phyloP scores from a whole-genome alignment of 768 basidiomycete species.

The Termitomyces sp. region DNA sequence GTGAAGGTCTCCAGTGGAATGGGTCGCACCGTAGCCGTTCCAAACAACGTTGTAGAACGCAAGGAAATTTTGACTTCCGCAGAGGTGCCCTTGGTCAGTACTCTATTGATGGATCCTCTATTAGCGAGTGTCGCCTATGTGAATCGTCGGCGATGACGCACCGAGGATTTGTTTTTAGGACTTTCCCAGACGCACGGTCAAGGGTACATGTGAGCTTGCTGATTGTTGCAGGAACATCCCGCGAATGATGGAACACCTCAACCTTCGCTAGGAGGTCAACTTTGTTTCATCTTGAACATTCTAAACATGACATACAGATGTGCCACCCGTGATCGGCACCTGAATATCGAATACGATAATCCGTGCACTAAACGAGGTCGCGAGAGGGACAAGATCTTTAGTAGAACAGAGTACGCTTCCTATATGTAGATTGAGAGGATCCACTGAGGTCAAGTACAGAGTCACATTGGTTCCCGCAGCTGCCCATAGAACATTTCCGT shows the following conservation, averaged over 20 bases:
- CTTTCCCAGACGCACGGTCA: constrained; percentile 71
- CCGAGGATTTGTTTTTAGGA: constrained; percentile 79
- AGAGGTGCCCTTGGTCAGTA: constrained; percentile 77
- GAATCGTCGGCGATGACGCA: constrained; percentile 21
- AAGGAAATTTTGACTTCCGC: constrained; percentile 84
- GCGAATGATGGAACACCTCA: constrained; percentile 92
- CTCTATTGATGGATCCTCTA: constrained; percentile 35
- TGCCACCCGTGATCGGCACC: constrained; percentile 81
- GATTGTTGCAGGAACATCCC: constrained; percentile 86
- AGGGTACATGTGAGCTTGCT: constrained; percentile 73
- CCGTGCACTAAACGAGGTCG: constrained; percentile 72
- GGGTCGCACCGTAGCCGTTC: constrained; percentile 39
- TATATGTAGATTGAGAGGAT: constrained; percentile 79
- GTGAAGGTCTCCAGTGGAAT: constrained; percentile 87
- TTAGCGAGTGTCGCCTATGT: not conserved
- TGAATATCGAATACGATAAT: constrained; percentile 93
- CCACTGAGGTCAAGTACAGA: constrained; percentile 75
- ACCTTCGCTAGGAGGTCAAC: constrained; percentile 39
- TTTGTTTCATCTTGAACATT: not conserved
- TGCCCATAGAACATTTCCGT: constrained; percentile 75
- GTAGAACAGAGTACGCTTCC: constrained; percentile 87
- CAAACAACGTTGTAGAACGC: constrained; percentile 48
- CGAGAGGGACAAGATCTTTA: constrained; percentile 67
- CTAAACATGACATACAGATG: constrained; percentile 49
- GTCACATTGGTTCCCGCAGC: constrained; percentile 89